Evolutionary conservation across 495 filamentous ascomycete species (phyloP).

Genomic region (Trichoderma gamsii): DNA sequence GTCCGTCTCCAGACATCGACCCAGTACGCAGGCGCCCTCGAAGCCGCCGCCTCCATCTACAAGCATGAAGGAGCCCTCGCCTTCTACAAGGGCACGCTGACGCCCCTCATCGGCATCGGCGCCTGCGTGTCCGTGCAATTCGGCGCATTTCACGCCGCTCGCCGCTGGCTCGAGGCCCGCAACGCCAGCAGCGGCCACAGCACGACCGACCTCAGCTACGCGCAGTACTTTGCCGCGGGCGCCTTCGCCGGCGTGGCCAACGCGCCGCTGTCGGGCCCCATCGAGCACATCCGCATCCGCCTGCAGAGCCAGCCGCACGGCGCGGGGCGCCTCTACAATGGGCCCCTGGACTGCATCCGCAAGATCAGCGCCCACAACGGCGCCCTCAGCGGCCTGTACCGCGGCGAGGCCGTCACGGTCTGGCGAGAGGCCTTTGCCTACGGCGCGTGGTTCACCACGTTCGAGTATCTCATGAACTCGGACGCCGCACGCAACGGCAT

Average conservation of each 20-base stretch:
- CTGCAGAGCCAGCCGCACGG: conserved; percentile 95
- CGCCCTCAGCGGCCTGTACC: conserved; percentile 67
- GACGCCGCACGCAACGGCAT: conserved; percentile 72
- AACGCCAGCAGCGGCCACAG: conserved; percentile 47
- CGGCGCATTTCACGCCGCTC: conserved; percentile 90
- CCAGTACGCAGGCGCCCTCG: conserved; percentile 70
- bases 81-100: conserved; percentile 98
- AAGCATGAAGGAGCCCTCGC: conserved; percentile 80
- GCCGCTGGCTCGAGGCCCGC: conserved; percentile 70
- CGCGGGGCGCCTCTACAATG: conserved; percentile 65
- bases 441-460: conserved; percentile 88
- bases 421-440: conserved; percentile 90
- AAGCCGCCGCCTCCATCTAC: conserved; percentile 77
- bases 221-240: conserved; percentile 84
- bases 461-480: conserved; percentile 92
- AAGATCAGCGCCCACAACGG: conserved; percentile 67
- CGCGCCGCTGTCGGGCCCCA: conserved; percentile 78
- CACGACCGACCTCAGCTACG: conserved; percentile 56
- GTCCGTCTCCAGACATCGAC: conserved; percentile 88
- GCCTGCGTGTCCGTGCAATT: conserved; percentile 98
- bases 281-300: conserved; percentile 97
- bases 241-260: conserved; percentile 92
- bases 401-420: conserved; percentile 79
- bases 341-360: conserved; percentile 83
- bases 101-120: conserved; percentile 92